phyloP scores from a whole-genome alignment of 2,329 filamentous ascomycete species.

The Alternaria sp. region DNA sequence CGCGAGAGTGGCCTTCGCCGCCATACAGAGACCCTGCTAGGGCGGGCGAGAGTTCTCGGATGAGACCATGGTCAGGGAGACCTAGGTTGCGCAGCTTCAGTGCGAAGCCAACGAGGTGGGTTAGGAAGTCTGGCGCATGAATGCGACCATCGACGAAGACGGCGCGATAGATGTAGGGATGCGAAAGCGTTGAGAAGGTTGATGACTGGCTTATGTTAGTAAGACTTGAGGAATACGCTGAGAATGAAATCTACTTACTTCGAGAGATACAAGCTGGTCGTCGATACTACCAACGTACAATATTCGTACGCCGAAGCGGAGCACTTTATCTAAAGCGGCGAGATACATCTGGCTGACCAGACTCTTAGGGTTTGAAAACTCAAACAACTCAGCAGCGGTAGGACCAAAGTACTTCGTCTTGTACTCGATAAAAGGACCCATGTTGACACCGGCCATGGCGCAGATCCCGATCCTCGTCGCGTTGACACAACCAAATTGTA shows the following conservation, averaged over 20 bases:
- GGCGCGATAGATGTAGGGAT: conserved; percentile 94
- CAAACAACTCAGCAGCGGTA: conserved; percentile 91
- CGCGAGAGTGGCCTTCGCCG: conserved; percentile 89
- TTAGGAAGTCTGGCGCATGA: conserved; percentile 92
- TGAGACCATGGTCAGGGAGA: conserved; percentile 88
- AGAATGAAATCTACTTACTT: conserved; percentile 61
- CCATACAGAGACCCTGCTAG: conserved; percentile 90
- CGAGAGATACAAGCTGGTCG: conserved; percentile 92
- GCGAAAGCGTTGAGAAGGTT: conserved; percentile 81
- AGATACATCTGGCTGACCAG: conserved; percentile 84
- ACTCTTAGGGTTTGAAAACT: conserved; percentile 85
- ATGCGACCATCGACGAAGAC: conserved; percentile 94
- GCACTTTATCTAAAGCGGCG: conserved; percentile 73
- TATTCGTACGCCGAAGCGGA: conserved; percentile 81
- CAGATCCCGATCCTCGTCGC: conserved; percentile 80
- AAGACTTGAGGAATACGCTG: background rate
- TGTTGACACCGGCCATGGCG: conserved; percentile 87
- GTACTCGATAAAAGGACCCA: conserved; percentile 92
- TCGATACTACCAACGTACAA: conserved; percentile 95
- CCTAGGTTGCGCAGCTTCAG: conserved; percentile 94
- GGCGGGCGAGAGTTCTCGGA: conserved; percentile 86
- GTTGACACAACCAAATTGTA: conserved; percentile 85
- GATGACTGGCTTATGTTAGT: conserved; percentile 70
- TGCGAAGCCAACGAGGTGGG: conserved; percentile 89
- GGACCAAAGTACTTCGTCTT: conserved; percentile 89